A percentile compares a stretch with the other conserved stretches of the same genome.
phyloP scores from a whole-genome alignment of 108 stramenopile genomes.

The Nannochloropsis salina region DNA sequence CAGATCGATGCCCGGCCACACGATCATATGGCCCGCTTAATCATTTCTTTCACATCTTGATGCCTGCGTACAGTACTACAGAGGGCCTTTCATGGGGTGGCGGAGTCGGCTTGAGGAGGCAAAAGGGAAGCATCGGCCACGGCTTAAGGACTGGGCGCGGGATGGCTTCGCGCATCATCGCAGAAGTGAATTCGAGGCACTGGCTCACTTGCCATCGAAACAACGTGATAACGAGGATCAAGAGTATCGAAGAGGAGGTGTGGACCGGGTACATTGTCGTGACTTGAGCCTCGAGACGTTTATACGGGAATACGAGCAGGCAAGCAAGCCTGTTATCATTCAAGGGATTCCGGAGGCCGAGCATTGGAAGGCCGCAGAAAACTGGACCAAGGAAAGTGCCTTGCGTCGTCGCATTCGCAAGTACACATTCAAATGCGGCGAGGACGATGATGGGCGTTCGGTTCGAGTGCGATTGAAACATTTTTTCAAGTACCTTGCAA shows the following conservation, averaged over 20 bases:
- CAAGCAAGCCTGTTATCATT: slow-evolving; percentile 51
- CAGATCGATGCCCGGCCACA: too few species aligned
- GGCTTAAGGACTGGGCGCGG: slow-evolving; percentile 46
- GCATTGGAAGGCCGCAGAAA: slow-evolving; percentile 49
- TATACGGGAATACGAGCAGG: slow-evolving; percentile 46
- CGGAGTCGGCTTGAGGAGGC: slow-evolving; percentile 45
- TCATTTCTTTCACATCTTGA: too few species aligned
- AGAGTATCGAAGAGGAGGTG: slow-evolving; percentile 8
- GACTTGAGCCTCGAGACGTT: slow-evolving; percentile 51
- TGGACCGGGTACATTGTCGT: slow-evolving; percentile 37
- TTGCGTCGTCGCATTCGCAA: slow-evolving; percentile 33
- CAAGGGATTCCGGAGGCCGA: slow-evolving; percentile 51
- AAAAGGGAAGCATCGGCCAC: slow-evolving; percentile 47
- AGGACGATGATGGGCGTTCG: slow-evolving; percentile 80
- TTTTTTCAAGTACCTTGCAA: slow-evolving; percentile 71
- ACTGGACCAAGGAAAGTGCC: slow-evolving; percentile 44
- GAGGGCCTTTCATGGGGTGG: slow-evolving; percentile 26
- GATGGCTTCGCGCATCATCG: slow-evolving; percentile 51
- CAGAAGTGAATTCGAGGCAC: slow-evolving; percentile 31
- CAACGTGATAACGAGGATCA: background rate
- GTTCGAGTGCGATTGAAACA: slow-evolving; percentile 70
- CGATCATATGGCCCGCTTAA: too few species aligned
- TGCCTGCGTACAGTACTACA: too few species aligned
- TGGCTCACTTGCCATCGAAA: slow-evolving; percentile 32
- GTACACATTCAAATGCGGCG: slow-evolving; percentile 81